Percentiles rank a stretch among this genome's conserved stretches.
These are phyloP conservation scores for Saccharomyces hybrid DNA, from an alignment of 1,139 yeast genomes.

Conservation along the genomic window DNA sequence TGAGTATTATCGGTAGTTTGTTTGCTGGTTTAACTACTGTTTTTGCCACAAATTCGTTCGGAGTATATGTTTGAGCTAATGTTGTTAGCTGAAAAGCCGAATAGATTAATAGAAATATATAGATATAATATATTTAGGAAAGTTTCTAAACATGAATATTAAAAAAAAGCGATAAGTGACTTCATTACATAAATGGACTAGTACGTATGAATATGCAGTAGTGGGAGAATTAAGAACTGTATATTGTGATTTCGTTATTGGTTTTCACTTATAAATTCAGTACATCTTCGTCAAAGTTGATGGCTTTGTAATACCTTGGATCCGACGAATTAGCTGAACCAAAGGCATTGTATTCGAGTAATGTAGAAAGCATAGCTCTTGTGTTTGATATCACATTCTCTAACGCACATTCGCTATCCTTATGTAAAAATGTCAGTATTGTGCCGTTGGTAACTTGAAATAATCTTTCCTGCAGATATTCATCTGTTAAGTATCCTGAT, in stretches of 20 bases:
- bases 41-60: slow-evolving; percentile 27
- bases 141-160: neutral
- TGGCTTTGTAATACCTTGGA: slow-evolving; percentile 22
- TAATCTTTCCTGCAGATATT: slow-evolving; percentile 27
- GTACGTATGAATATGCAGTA: neutral
- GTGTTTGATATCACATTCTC: slow-evolving; percentile 28
- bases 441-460: slow-evolving; percentile 26
- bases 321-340: slow-evolving; percentile 9
- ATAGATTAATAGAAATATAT: neutral
- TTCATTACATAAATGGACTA: neutral
- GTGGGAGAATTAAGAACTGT: neutral
- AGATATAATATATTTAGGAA: neutral
- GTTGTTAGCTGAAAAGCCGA: neutral
- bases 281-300: slow-evolving; percentile 30
- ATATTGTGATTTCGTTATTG: neutral
- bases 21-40: slow-evolving; percentile 25
- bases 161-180: neutral
- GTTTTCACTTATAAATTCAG: slow-evolving; percentile 16
- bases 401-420: slow-evolving; percentile 25
- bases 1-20: slow-evolving; percentile 22
- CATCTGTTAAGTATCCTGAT: slow-evolving; percentile 20
- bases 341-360: slow-evolving; percentile 18
- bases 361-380: slow-evolving; percentile 26
- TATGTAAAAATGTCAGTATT: slow-evolving; percentile 21
- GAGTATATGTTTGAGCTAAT: slow-evolving; percentile 24